phyloP scores from a whole-genome alignment of 192 early-diverging fungal species.

The Backusella luteola region DNA sequence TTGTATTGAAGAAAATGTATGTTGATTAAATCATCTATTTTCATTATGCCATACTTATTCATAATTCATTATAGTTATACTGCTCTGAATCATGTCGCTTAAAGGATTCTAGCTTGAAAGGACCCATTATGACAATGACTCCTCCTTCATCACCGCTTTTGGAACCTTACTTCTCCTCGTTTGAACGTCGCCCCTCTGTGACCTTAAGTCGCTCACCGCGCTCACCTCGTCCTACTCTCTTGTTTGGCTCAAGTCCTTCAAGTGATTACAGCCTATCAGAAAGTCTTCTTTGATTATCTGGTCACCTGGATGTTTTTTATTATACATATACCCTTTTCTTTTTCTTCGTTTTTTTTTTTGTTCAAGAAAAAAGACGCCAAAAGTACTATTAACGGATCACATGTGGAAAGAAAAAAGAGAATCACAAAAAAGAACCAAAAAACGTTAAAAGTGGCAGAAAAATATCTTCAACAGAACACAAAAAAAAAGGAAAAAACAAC shows the following conservation, averaged over 20 bases:
- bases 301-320: background rate
- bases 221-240: background rate
- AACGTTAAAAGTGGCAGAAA: background rate
- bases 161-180: constrained; percentile 1
- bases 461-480: constrained; percentile 2
- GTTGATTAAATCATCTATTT: background rate
- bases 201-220: background rate
- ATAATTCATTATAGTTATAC: constrained; percentile 10
- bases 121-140: background rate
- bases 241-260: background rate
- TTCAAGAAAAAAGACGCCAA: background rate
- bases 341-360: background rate
- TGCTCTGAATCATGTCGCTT: constrained; percentile 15
- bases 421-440: background rate
- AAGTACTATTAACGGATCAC: background rate
- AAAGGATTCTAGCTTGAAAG: background rate
- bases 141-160: background rate
- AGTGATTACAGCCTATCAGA: background rate
- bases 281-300: background rate
- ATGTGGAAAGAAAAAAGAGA: background rate
- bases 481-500: background rate
- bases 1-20: constrained; percentile 17
- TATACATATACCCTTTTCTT: background rate
- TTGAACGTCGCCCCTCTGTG: background rate
- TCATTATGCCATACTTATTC: background rate